A percentile compares a stretch with the other conserved stretches of the same genome.
Evolutionary conservation across 2,329 filamentous ascomycete species (phyloP).

Genomic region (Aaosphaeria pasadenensis): DNA sequence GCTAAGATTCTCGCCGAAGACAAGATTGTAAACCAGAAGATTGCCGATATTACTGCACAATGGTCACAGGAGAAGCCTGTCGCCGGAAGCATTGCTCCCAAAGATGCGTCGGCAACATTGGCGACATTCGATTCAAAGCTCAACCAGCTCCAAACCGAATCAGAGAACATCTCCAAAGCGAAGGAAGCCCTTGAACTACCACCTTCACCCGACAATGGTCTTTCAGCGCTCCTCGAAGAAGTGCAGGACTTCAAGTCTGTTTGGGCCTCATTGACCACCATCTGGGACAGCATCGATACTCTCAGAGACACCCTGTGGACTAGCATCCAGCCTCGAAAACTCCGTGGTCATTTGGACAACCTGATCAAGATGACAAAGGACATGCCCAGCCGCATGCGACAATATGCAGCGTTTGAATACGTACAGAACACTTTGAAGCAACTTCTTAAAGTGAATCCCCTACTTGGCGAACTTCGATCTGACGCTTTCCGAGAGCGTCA

Average conservation of each 20-base stretch:
- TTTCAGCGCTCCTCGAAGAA: constrained; percentile 86
- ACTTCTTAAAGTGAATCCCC: constrained; percentile 83
- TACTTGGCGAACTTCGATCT: constrained; percentile 88
- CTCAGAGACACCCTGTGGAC: constrained; percentile 91
- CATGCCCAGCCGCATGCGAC: constrained; percentile 98
- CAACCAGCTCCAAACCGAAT: constrained; percentile 79
- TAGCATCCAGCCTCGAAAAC: constrained; percentile 90
- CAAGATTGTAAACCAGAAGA: constrained; percentile 83
- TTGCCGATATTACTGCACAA: constrained; percentile 75
- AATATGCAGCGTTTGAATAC: constrained; percentile 99
- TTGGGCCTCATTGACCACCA: constrained; percentile 91
- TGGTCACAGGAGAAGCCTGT: constrained; percentile 98
- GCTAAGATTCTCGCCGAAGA: constrained; percentile 96
- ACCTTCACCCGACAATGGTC: constrained; percentile 72
- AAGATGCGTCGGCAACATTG: constrained; percentile 80
- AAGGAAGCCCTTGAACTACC: constrained; percentile 95
- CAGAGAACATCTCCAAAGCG: constrained; percentile 90
- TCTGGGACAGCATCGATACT: constrained; percentile 95
- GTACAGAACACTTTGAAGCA: constrained; percentile 88
- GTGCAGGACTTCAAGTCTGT: constrained; percentile 99
- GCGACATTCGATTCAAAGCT: constrained; percentile 81
- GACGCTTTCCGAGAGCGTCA: constrained; percentile 95
- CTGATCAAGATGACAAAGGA: constrained; percentile 98
- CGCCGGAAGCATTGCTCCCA: constrained; percentile 87
- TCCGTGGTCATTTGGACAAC: constrained; percentile 82